phyloP scores from a whole-genome alignment of 495 filamentous ascomycete species.

The Aspergillus hancockii region DNA sequence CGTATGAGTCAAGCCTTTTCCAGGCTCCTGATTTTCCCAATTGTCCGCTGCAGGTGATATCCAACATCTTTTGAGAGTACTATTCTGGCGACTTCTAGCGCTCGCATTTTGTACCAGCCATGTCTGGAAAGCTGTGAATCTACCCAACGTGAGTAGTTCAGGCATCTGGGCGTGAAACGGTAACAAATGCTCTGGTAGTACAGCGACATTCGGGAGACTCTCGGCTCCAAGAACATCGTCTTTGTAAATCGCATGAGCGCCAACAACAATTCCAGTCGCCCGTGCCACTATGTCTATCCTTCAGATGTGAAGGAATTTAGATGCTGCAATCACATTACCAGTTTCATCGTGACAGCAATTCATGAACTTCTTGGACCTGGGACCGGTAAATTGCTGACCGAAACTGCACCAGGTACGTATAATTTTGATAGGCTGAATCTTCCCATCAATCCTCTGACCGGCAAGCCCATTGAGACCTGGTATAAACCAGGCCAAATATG shows the following conservation, averaged over 20 bases:
- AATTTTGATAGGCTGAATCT: neutral
- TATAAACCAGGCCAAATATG: conserved; percentile 1
- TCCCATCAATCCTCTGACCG: neutral
- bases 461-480: neutral
- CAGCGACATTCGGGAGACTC: neutral
- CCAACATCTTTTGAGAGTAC: neutral
- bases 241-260: neutral
- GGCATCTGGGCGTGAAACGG: neutral
- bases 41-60: neutral
- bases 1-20: neutral
- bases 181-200: neutral
- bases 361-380: conserved; percentile 3
- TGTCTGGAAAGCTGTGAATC: neutral
- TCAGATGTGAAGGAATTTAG: neutral
- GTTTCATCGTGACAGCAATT: neutral
- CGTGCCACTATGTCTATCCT: neutral
- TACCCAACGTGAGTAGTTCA: conserved; percentile 2
- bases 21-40: neutral
- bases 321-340: neutral
- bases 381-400: neutral
- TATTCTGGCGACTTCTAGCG: neutral
- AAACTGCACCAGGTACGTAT: neutral
- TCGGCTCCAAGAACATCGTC: neutral
- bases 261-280: neutral
- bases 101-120: neutral